These are phyloP conservation scores for Leccinum pachyderme DNA, from an alignment of 1,284 basidiomycete species.

Conservation along the genomic window DNA sequence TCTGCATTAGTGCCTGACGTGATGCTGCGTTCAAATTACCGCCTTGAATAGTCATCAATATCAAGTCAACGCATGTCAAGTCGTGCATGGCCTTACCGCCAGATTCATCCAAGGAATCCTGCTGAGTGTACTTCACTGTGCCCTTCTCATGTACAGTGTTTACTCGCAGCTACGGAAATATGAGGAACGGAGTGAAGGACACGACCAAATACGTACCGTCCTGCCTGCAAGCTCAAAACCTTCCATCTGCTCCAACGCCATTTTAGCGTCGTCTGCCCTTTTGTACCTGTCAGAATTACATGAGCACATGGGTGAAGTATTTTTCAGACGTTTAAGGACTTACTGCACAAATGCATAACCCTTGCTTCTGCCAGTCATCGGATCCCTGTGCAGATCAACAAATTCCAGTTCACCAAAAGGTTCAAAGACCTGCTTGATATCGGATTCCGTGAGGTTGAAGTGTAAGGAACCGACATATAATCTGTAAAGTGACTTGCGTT, in stretches of 20 bases:
- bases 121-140: slow-evolving; percentile 65
- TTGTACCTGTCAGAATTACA: slow-evolving; percentile 62
- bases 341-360: slow-evolving; percentile 98
- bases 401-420: slow-evolving; percentile 98
- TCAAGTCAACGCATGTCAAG: neutral
- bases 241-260: slow-evolving; percentile 98
- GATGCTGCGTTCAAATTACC: slow-evolving; percentile 94
- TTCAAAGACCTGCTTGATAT: slow-evolving; percentile 98
- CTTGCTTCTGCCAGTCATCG: slow-evolving; percentile 91
- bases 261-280: slow-evolving; percentile 86
- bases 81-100: slow-evolving; percentile 51
- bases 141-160: slow-evolving; percentile 92
- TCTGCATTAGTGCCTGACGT: slow-evolving; percentile 97
- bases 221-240: slow-evolving; percentile 96
- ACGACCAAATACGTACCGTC: slow-evolving; percentile 52
- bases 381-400: slow-evolving; percentile 95
- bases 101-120: slow-evolving; percentile 80
- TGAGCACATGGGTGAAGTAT: neutral
- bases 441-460: slow-evolving; percentile 93
- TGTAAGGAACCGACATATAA: slow-evolving; percentile 96
- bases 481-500: slow-evolving; percentile 41
- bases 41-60: slow-evolving; percentile 42
- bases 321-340: slow-evolving; percentile 6
- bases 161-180: slow-evolving; percentile 66
- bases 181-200: slow-evolving; percentile 8